phyloP scores from a whole-genome alignment of 169 alveolate genomes.

The Cystoisospora suis region DNA sequence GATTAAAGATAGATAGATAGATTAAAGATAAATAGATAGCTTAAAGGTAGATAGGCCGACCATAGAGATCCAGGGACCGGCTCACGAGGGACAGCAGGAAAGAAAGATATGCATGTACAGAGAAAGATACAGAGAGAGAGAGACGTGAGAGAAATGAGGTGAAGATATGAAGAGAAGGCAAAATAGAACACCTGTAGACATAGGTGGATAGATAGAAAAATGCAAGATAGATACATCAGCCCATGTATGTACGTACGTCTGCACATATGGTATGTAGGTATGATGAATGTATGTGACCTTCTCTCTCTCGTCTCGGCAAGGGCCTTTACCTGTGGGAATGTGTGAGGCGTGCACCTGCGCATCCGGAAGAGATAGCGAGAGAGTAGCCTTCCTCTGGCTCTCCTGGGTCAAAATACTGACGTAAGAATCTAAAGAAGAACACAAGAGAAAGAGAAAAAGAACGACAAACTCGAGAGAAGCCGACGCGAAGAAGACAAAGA shows the following conservation, averaged over 20 bases:
- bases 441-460: neutral
- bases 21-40: no score
- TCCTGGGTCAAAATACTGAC: slow-evolving; percentile 76
- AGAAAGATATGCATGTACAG: no score
- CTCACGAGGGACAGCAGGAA: no score
- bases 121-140: no score
- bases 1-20: neutral
- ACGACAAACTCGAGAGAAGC: neutral
- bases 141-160: no score
- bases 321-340: slow-evolving; percentile 80
- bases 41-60: no score
- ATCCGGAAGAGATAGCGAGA: slow-evolving; percentile 80
- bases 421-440: slow-evolving; percentile 58
- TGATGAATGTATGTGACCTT: neutral
- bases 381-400: slow-evolving; percentile 67
- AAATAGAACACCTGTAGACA: neutral
- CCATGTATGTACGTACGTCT: no score
- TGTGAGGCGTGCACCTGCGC: slow-evolving; percentile 84
- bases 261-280: no score
- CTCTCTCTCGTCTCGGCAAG: neutral
- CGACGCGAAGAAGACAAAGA: neutral
- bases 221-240: neutral
- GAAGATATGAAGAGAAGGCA: no score
- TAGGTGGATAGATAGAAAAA: neutral
- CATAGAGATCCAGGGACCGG: no score